phyloP scores from a whole-genome alignment of 805 yeast species.

The Wickerhamiella azyma region DNA sequence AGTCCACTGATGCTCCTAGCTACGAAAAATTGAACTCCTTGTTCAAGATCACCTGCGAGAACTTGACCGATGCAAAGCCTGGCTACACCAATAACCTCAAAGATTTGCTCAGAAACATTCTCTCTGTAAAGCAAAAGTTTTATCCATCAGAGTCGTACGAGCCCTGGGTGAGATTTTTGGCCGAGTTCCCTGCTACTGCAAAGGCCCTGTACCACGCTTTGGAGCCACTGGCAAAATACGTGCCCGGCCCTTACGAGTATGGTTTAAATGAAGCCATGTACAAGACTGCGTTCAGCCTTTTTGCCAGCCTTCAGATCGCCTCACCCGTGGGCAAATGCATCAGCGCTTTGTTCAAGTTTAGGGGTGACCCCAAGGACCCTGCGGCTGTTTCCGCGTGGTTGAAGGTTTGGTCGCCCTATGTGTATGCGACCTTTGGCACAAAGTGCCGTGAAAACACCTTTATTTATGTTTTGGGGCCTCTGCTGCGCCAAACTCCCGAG shows the following conservation, averaged over 20 bases:
- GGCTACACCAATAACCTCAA: constrained; percentile 6
- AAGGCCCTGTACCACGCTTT: constrained; percentile 10
- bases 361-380: background rate
- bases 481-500: constrained; percentile 7
- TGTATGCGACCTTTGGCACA: constrained; percentile 4
- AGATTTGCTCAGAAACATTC: constrained; percentile 5
- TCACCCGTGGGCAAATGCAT: constrained; percentile 11
- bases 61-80: constrained; percentile 11
- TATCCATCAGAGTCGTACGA: constrained; percentile 4
- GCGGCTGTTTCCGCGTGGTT: constrained; percentile 6
- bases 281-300: constrained; percentile 1
- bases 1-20: background rate
- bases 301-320: constrained; percentile 9
- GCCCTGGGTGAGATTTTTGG: constrained; percentile 9
- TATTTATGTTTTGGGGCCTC: constrained; percentile 8
- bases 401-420: constrained; percentile 5
- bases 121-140: background rate
- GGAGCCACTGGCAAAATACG: constrained; percentile 9
- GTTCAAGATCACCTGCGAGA: constrained; percentile 8
- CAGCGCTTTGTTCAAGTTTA: constrained; percentile 5
- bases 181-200: constrained; percentile 8
- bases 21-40: background rate
- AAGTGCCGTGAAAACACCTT: constrained; percentile 10
- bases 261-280: constrained; percentile 7
- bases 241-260: constrained; percentile 9